Conservation (phyloP, 2,329 filamentous ascomycete genomes). For the Alternaria atra region DNA sequence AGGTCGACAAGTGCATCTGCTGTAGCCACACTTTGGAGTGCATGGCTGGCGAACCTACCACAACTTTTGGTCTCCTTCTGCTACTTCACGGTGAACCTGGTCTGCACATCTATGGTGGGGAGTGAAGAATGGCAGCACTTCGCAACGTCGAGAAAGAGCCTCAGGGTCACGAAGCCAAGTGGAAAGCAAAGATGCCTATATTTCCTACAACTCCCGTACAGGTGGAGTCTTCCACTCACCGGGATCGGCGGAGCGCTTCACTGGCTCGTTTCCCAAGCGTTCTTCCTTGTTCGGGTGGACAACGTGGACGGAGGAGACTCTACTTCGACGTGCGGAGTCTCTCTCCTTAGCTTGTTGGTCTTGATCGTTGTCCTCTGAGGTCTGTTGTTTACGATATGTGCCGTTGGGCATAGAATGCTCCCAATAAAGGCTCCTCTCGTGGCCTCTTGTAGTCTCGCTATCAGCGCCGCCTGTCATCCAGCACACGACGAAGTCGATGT, state of each 20-base stretch:
- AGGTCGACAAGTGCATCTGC: background rate
- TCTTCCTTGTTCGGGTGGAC: slow-evolving; percentile 48
- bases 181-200: slow-evolving; percentile 52
- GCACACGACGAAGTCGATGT: slow-evolving; percentile 21
- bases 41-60: slow-evolving; percentile 58
- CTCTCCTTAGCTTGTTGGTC: slow-evolving; percentile 7
- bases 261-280: slow-evolving; percentile 56
- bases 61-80: slow-evolving; percentile 59
- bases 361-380: slow-evolving; percentile 4
- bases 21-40: slow-evolving; percentile 9
- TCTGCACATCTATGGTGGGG: slow-evolving; percentile 59
- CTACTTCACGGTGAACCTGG: slow-evolving; percentile 57
- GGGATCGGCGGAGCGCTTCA: slow-evolving; percentile 46
- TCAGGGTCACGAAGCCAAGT: slow-evolving; percentile 49
- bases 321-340: slow-evolving; percentile 17
- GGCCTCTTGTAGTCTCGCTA: slow-evolving; percentile 67
- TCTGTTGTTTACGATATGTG: slow-evolving; percentile 46
- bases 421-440: slow-evolving; percentile 83
- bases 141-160: slow-evolving; percentile 37
- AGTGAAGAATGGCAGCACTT: slow-evolving; percentile 59
- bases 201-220: slow-evolving; percentile 53
- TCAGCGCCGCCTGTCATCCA: slow-evolving; percentile 39
- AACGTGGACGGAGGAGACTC: background rate
- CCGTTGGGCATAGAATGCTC: slow-evolving; percentile 71
- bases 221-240: slow-evolving; percentile 50